Evolutionary conservation across 768 basidiomycete genomes (phyloP).

Genomic region (Obba rivulosa): DNA sequence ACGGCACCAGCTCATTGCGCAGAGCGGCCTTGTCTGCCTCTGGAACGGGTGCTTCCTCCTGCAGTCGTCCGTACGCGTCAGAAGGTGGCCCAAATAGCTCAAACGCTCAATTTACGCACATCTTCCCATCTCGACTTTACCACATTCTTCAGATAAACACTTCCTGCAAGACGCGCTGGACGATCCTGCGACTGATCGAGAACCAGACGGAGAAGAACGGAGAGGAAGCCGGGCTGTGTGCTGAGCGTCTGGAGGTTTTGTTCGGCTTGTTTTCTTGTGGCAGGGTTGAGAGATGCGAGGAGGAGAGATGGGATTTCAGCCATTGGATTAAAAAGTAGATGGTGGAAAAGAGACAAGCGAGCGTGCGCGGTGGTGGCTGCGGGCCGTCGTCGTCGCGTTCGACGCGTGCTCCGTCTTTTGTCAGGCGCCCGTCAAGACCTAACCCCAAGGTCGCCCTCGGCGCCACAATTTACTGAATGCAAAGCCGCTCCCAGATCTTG

Average conservation of each 20-base stretch:
- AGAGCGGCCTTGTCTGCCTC: constrained; percentile 69
- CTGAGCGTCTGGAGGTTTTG: constrained; percentile 64
- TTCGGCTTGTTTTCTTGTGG: constrained; percentile 77
- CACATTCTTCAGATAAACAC: constrained; percentile 90
- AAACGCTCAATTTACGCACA: constrained; percentile 32
- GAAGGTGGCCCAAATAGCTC: background rate
- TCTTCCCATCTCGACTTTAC: constrained; percentile 87
- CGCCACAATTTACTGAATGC: no score
- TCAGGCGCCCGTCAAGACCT: background rate
- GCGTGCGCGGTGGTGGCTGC: background rate
- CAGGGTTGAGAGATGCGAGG: constrained; percentile 63
- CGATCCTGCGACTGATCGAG: constrained; percentile 61
- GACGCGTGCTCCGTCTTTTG: background rate
- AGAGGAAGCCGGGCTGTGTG: constrained; percentile 70
- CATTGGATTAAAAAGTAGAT: constrained; percentile 35
- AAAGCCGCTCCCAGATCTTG: no score
- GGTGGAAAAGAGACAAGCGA: background rate
- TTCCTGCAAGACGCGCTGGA: constrained; percentile 74
- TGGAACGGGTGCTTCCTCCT: constrained; percentile 71
- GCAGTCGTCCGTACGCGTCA: background rate
- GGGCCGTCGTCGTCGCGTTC: background rate
- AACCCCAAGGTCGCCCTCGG: no score
- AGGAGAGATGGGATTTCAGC: constrained; percentile 66
- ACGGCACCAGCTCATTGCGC: constrained; percentile 75
- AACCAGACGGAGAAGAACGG: constrained; percentile 73